Evolutionary conservation across 164 flowering plant species (phyloP).

Genomic region (Buxus sempervirens): DNA sequence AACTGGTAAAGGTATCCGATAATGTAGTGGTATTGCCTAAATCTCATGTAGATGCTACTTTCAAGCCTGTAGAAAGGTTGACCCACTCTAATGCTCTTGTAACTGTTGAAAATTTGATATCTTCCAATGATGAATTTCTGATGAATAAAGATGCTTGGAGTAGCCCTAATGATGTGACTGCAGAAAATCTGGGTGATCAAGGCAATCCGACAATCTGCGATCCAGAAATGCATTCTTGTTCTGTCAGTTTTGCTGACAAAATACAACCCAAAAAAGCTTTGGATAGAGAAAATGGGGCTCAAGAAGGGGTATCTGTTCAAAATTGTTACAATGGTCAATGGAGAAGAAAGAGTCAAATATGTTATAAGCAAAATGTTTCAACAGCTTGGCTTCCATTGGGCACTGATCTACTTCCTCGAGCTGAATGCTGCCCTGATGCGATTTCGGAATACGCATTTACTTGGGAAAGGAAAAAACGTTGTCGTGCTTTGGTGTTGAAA

Average conservation of each 20-base stretch:
- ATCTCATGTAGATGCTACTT: conserved; percentile 7
- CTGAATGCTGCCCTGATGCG: conserved; percentile 26
- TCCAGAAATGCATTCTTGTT: no score
- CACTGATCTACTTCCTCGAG: conserved; percentile 7
- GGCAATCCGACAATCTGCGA: neutral
- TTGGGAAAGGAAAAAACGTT: neutral
- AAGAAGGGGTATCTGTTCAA: neutral
- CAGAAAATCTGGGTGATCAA: neutral
- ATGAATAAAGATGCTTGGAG: neutral
- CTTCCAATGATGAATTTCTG: neutral
- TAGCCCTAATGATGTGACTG: neutral
- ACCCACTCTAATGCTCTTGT: neutral
- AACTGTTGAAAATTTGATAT: neutral
- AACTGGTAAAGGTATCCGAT: conserved; percentile 11
- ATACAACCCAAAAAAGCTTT: neutral
- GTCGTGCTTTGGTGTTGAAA: neutral
- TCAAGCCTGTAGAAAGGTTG: no score
- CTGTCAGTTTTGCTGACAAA: neutral
- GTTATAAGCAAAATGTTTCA: neutral
- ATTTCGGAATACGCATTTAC: conserved; percentile 23
- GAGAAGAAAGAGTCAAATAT: neutral
- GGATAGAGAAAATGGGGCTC: neutral
- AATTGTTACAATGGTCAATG: neutral
- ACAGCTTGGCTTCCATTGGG: conserved; percentile 11
- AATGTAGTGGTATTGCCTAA: conserved; percentile 5